Evolutionary conservation across 768 basidiomycete species (phyloP), one percentile per base, ranked within the genome.

Genomic region (Lactarius evosmus): DNA sequence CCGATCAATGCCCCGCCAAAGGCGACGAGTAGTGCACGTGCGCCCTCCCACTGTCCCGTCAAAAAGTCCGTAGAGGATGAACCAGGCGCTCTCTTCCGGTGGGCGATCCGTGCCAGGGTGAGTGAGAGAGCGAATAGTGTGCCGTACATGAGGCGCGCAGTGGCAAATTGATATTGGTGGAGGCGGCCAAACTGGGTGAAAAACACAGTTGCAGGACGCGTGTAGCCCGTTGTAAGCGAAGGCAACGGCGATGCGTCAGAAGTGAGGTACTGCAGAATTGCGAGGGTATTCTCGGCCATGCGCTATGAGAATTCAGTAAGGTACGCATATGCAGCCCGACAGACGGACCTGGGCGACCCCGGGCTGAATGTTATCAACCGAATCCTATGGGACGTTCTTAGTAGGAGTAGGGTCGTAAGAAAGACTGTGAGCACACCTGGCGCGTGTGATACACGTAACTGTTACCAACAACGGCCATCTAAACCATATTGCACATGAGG

Each of bases 371-470:
- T 95, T 86, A 70, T 91, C 87, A 8, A 93, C 87, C 4, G 89
- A 68, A 74, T 96, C 94, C 77, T 80, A 51, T n/a, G 27, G 29
- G 53, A 57, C n/a, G 58, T 19, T 14, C 27, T 62, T 56, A 58
- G 65, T 56, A 4, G n/a, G 32, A 14, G 14, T 61, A 33, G 4
- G 53, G 16, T 17, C 58, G 3, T 27, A 64, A 36, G 44, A 49
- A 29, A 17, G 2, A 17, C 19, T 16, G 19, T 38, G n/a, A 25
- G 67, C 72, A 1, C 68, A 86, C 89, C 79, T 92, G 92, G 54
- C 89, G 86, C 77, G 93, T 98, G 74, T 98, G 95, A 72, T 97
- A 98, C 58, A 93, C 78, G 73, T 97, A 98, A 69, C 91, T 91
- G 74, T 96, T 91, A 16, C 93, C 91, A 3, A 96, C 86, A 30